Conservation (phyloP, 1,284 basidiomycete genomes). For the Coriolopsis trogii region DNA sequence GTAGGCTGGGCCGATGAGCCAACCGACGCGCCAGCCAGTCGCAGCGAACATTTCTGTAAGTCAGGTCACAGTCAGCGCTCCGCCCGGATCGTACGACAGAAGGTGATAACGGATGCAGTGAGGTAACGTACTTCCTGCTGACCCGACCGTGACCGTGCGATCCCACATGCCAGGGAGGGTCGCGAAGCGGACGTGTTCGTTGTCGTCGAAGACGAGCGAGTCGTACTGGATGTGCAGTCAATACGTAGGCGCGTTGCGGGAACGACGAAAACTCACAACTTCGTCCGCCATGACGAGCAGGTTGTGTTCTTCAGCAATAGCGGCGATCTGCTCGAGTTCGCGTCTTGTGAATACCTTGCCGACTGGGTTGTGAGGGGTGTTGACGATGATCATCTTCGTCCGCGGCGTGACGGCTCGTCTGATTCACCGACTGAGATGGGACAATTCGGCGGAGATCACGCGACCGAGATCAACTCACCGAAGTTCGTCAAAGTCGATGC, state of each 20-base stretch:
- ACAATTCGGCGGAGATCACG: background rate
- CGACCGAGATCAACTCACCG: constrained; percentile 47
- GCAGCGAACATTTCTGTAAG: constrained; percentile 89
- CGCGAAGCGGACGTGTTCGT: constrained; percentile 91
- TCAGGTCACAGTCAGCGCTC: constrained; percentile 1
- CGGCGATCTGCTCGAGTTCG: constrained; percentile 86
- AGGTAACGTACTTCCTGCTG: constrained; percentile 70
- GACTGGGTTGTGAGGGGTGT: constrained; percentile 95
- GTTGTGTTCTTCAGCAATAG: constrained; percentile 90
- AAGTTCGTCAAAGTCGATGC: constrained; percentile 84
- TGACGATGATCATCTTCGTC: constrained; percentile 92
- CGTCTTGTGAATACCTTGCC: constrained; percentile 90
- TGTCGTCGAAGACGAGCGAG: constrained; percentile 86
- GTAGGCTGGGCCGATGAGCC: constrained; percentile 87
- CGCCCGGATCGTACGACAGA: background rate
- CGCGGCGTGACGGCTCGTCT: constrained; percentile 83
- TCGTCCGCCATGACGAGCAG: constrained; percentile 95
- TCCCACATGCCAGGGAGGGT: constrained; percentile 98
- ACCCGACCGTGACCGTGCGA: constrained; percentile 82
- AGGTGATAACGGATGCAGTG: background rate
- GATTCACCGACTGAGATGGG: background rate
- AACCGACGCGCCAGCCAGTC: constrained; percentile 98
- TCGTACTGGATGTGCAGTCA: constrained; percentile 70
- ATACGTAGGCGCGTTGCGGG: background rate
- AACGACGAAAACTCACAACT: constrained; percentile 63